Base-by-base conservation (phyloP, 1,139 yeast species). In the Debaryomyces sp. region DNA sequence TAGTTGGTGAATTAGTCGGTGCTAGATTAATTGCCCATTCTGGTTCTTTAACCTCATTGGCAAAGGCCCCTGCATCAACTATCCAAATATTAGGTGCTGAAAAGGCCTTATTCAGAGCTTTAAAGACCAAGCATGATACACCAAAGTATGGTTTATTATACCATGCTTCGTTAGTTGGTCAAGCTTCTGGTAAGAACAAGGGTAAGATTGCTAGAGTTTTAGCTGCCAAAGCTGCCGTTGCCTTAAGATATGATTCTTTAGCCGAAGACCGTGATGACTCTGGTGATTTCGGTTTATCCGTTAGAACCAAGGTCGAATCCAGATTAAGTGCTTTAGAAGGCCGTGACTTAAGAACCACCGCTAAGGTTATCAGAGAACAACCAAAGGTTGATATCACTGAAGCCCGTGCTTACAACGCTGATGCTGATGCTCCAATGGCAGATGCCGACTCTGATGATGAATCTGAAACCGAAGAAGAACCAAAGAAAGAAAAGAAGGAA, bases 21-120 rank as follows among this genome's bases (percentile, higher is more conserved):
- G 99, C 99, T 47, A 85, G 99, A 73, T 84, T 94, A 66, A 94
- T 94, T 60, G 92, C 99, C 44, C 99, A 94, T 67, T 96, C 99
- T 52, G 99, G 99, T 71, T 92, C 98, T 57, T 81, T 94, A 68
- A 91, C 97, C 58, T 90, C 90, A 72, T 80, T 94, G 67, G 92
- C 98, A 53, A 94, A 94, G 73, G 97, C 95, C 71, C 98, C 99
- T 60, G 99, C 99, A 49, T 94, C 99, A 21, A 94, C 99, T 53
- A 95, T 94, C 50, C 99, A 94, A 80, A 94, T 94, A 60, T 82
- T 94, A 64, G 99, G 99, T 75, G 99, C 99, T 60, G 99, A 94
- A 77, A 94, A 94, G 84, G 99, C 99, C 45, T 81, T 94, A 58
- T 94, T 94, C 83, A 87, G 99, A 78, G 99, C 99, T 58, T 83